Base-by-base conservation (phyloP, 805 yeast species). In the Yamadazyma sp. region DNA sequence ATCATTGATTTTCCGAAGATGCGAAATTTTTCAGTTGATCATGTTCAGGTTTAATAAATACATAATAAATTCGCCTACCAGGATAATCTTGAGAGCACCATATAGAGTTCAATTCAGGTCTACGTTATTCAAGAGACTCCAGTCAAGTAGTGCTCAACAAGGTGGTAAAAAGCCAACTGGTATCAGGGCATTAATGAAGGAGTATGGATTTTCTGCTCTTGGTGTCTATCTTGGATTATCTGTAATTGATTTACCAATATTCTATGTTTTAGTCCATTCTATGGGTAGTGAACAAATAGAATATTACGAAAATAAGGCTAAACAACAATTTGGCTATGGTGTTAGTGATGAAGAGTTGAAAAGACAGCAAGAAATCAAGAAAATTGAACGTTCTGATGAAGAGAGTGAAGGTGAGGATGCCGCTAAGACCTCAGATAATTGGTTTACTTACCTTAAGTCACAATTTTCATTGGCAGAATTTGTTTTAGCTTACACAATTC, bases 171-270 rank as follows among this genome's bases (percentile, higher is more conserved):
- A 67, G 33, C 60, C 70, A 13, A 56, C 62, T 1, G 79, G 80
- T 10, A 57, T 76, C 23, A 86, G 78, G 56, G 80, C 75, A 8
- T 67, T 93, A 43, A 73, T 85, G 51, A 81, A 84, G 53, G 82
- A 85, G 53, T 93, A 93, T 57, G 98, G 98, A 0, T 87, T 83
- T 65, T 77, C 94, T 12, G 97, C 96, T 0, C 62, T 91, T 10
- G 95, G 87, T 10, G 86, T 91, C 0, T 93, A 93, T 53, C 48
- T 87, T 14, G 82, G 75, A 2, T 55, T 93, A n/a, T 72, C 86
- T 2, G 66, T 70, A 15, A 58, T 93, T 18, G 98, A 93, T 53
- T 69, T 86, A 44, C 97, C 98, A 1, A 43, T 88, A 3, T 86
- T 94, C 56, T 93, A 81, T 56, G 43, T 84, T 7, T 50, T 85